Evolutionary conservation across 768 basidiomycete species (phyloP), one percentile per base, ranked within the genome.

Genomic region (Myochromella boudieri): DNA sequence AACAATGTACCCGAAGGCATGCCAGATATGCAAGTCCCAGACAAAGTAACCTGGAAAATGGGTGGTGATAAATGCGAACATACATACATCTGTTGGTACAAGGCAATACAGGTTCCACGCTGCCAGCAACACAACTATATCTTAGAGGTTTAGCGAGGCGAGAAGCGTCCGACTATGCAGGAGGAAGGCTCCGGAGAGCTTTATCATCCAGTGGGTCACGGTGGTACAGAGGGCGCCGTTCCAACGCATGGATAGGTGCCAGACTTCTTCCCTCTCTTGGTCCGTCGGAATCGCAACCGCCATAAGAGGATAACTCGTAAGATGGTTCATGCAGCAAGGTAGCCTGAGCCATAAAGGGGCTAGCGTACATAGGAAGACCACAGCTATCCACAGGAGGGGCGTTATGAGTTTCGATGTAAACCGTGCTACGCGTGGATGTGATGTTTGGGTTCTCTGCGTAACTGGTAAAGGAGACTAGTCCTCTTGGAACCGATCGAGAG

Each of bases 201-300:
- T 72, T 74, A 54, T 87, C 86, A 61, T 88, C 86, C 22, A 71
- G 55, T 20, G 80, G 81, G 45, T 82, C 73, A 46, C 86, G 75
- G 39, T 75, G 70, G 45, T 83, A 86, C 6, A 78, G 75, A 53
- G 80, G 78, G 33, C 60, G 67, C 17, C 81, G 74, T 36, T 70
- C 72, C 45, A 85, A 67, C 15, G 76, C 66, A 43, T 76, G 68
- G 39, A 88, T 69, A 11, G 85, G 84, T 6, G 79, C 81, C 12
- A 87, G 82, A 76, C 82, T 21, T 87, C 72, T 48, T 73, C 74
- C 6, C 17, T 60, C 63, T 53, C 64, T 55, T 42, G 60, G 53
- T 10, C 49, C 53, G 17, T 60, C 61, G 20, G 42, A 25, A 15
- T 39, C 37, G 21, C 40, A 49, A 12, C 17, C 37, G 5, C 44